Evolutionary conservation across 2,329 filamentous ascomycete species (phyloP).

Genomic region (Colletotrichum sp.): DNA sequence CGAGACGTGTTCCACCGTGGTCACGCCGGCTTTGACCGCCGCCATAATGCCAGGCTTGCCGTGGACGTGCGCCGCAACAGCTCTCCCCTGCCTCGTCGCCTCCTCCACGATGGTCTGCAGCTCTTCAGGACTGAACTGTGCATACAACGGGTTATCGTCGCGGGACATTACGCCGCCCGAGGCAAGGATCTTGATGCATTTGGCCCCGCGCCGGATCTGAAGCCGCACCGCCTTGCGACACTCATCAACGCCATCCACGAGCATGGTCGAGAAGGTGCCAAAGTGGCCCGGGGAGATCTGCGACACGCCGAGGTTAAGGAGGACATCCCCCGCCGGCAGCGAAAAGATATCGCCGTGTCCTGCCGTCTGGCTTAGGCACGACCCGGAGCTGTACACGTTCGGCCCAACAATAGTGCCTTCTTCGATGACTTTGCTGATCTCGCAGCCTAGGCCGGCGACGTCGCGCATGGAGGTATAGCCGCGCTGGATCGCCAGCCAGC

Average conservation of each 20-base stretch:
- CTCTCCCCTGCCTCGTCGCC: conserved; percentile 40
- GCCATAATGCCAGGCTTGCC: conserved; percentile 53
- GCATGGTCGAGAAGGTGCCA: conserved; percentile 28
- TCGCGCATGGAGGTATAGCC: conserved; percentile 59
- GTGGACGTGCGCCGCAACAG: conserved; percentile 50
- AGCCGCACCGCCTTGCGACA: conserved; percentile 46
- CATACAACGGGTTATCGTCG: conserved; percentile 44
- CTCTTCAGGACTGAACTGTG: conserved; percentile 49
- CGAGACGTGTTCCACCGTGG: conserved; percentile 52
- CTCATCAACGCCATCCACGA: conserved; percentile 52
- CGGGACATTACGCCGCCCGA: conserved; percentile 46
- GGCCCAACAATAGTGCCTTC: conserved; percentile 49
- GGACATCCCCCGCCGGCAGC: conserved; percentile 38
- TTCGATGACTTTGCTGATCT: conserved; percentile 18
- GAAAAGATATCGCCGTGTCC: conserved; percentile 52
- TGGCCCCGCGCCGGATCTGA: conserved; percentile 50
- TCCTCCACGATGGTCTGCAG: conserved; percentile 48
- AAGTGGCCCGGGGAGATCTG: conserved; percentile 35
- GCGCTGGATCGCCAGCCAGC: conserved; percentile 43
- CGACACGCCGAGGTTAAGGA: conserved; percentile 37
- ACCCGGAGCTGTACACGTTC: conserved; percentile 53
- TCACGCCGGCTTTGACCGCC: conserved; percentile 46
- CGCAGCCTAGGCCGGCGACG: conserved; percentile 34
- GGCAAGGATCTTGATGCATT: conserved; percentile 52
- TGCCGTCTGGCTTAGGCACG: conserved; percentile 48